phyloP scores from a whole-genome alignment of 495 filamentous ascomycete species.

The Aspergillus nidulans region DNA sequence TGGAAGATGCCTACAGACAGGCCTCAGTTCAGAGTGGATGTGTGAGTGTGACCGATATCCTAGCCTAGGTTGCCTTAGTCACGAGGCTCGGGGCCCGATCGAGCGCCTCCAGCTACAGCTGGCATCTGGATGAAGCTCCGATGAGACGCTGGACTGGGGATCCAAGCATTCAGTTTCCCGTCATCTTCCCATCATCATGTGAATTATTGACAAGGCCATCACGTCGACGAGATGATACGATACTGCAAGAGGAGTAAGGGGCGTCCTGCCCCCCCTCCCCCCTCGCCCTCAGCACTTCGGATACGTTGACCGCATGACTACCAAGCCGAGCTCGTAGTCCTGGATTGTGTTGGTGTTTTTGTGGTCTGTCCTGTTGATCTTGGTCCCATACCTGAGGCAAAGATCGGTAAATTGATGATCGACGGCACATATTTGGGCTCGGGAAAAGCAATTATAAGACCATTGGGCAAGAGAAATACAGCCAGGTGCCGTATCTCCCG shows the following conservation, averaged over 20 bases:
- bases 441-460: constrained; percentile 5
- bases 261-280: neutral
- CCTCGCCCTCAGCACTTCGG: neutral
- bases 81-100: too few species aligned
- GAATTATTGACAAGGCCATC: neutral
- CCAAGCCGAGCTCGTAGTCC: neutral
- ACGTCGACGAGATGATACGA: neutral
- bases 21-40: neutral
- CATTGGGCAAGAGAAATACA: neutral
- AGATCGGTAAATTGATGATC: neutral
- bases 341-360: neutral
- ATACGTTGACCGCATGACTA: neutral
- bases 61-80: neutral
- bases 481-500: neutral
- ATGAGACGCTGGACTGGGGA: neutral
- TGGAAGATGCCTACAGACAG: neutral
- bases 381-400: neutral
- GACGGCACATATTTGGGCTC: neutral
- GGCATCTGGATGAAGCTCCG: too few species aligned
- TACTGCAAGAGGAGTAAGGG: neutral
- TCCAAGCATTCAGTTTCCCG: neutral
- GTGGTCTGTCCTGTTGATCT: neutral
- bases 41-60: neutral
- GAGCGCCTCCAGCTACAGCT: too few species aligned
- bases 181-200: neutral